Evolutionary conservation across 1,284 basidiomycete genomes (phyloP), one percentile per base, ranked within the genome.

Genomic region (Bjerkandera adusta): DNA sequence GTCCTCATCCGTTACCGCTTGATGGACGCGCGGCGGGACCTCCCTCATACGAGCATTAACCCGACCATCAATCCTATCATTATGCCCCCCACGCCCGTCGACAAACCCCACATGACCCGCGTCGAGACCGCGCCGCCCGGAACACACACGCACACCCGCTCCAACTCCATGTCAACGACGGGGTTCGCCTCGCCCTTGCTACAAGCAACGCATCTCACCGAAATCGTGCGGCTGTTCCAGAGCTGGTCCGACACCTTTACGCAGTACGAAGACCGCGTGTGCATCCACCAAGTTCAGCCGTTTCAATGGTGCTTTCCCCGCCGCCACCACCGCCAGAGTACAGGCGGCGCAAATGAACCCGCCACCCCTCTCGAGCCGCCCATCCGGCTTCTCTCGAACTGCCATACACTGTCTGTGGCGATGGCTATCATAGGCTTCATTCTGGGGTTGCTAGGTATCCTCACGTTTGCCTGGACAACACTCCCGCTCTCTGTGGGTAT

Each of bases 1-100:
- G 70, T 77, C 49, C 68, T 82, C 37, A 71, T 81, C 46, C 67
- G 71, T 20, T 81, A 75, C 61, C 79, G 76, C 50, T 63, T 82
- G 24, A 67, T 70, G 50, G 70, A 76, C 55, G 79, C 77, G 6
- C 74, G 66, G 24, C 41, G 68, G 75, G 49, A 48, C 42, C 40
- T 52, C 59, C 35, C 49, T 50, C 20, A 57, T 12, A 22, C 16
- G n/a, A 27, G 32, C 25, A 16, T 12, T n/a, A 21, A 15, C 45
- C 15, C 13, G 4, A 7, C 11, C 11, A n/a, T 10, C 40, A 22
- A 21, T 27, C 8, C 8, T 4, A 15, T 12, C 1, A 8, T 21
- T 22, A 22, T 21, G 2, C 34, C 26, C 1, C 20, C 11, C 3
- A 21, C 22, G 39, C 27, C 29, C 2, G 10, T 25, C 34, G 42